Conservation (phyloP, 768 basidiomycete species). For the Tylopilus sp. region DNA sequence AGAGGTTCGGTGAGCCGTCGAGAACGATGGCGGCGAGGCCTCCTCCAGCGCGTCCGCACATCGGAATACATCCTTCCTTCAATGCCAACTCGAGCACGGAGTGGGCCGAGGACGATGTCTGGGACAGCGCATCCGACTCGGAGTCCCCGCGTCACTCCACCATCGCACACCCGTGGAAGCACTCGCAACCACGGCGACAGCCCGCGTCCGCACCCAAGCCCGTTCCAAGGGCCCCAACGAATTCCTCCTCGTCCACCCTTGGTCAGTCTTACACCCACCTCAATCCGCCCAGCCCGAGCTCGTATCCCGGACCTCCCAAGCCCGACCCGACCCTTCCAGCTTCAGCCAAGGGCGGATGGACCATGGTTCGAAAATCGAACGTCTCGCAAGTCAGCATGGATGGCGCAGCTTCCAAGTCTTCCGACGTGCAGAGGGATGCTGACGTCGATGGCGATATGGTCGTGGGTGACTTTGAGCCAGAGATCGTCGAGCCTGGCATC, state of each 20-base stretch:
- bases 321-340: slow-evolving; percentile 38
- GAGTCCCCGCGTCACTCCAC: slow-evolving; percentile 62
- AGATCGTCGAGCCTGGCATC: slow-evolving; percentile 34
- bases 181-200: slow-evolving; percentile 26
- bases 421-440: slow-evolving; percentile 41
- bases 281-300: slow-evolving; percentile 67
- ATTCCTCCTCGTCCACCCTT: slow-evolving; percentile 63
- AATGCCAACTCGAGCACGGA: slow-evolving; percentile 49
- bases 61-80: slow-evolving; percentile 52
- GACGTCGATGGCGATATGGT: slow-evolving; percentile 77
- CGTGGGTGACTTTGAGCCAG: slow-evolving; percentile 70
- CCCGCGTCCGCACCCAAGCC: slow-evolving; percentile 46
- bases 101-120: slow-evolving; percentile 85
- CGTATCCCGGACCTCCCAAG: slow-evolving; percentile 55
- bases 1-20: no score
- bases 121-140: slow-evolving; percentile 81
- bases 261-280: slow-evolving; percentile 83
- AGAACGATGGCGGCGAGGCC: slow-evolving; percentile 51
- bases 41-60: slow-evolving; percentile 72
- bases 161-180: slow-evolving; percentile 43
- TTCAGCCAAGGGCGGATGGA: slow-evolving; percentile 66
- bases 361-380: slow-evolving; percentile 57
- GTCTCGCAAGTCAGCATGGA: slow-evolving; percentile 26
- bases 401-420: slow-evolving; percentile 18
- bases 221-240: slow-evolving; percentile 45